Evolutionary conservation across 2,329 filamentous ascomycete genomes (phyloP), one percentile per base, ranked within the genome.

Genomic region (Verticillium isaacii): DNA sequence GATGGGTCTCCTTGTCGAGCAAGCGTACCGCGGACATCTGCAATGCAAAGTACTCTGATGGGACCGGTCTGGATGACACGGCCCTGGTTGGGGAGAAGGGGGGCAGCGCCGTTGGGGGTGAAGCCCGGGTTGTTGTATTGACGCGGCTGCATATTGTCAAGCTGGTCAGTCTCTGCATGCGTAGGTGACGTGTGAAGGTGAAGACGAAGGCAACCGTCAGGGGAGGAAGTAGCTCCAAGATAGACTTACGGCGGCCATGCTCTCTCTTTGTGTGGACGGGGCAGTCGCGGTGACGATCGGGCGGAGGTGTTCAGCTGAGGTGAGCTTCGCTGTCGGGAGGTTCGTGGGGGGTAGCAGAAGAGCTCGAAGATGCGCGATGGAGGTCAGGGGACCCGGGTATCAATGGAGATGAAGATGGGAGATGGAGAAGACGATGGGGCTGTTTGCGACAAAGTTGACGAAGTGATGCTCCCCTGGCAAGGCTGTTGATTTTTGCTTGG

Each of bases 31-130:
- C 88, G 83, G 71, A 90, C 88, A 75, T 90, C 88, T 66, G 88
- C 88, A 73, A 90, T 86, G 74, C 88, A 90, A 60, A 90, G 81
- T 60, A 90, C 83, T 76, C 88, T 81, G 65, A 88, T 84, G 50
- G 86, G 85, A 19, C 87, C 87, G 60, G 82, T 85, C 73, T 89
- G 85, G 70, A 89, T 80, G 66, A 89, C 74, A 66, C 87, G 85
- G 64, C 87, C 87, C 73, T 89, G 86, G 74, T 89, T 89, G 61
- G 87, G 87, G 63, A 89, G 79, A 61, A 89, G 83, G 66, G 87
- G 87, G 54, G 84, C 82, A 66, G 81, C 83, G 72, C 86, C 87
- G 77, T 89, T 89, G 69, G 85, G 83, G 72, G 89, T 77, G 75
- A 87, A 89, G 75, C 81, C 82, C 68, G 76, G 75, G 72, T 79